phyloP scores from a whole-genome alignment of 2,329 filamentous ascomycete genomes.

The Pseudophaeomoniella oleicola region DNA sequence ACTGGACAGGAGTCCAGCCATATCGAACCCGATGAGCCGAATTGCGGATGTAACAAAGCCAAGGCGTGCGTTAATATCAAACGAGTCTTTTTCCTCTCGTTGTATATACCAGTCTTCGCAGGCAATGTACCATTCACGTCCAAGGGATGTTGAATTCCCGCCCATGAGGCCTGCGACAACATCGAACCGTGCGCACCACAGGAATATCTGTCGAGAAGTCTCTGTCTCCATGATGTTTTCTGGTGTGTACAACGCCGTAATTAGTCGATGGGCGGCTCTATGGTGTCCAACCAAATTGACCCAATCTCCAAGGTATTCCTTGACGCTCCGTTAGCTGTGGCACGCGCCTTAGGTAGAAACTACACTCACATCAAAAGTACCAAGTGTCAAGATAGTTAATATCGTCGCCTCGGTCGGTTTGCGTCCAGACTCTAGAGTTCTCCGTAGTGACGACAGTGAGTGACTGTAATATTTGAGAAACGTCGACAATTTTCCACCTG shows the following conservation, averaged over 20 bases:
- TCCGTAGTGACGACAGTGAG: constrained; percentile 63
- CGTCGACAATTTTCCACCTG: constrained; percentile 58
- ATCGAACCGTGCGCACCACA: constrained; percentile 89
- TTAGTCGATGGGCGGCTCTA: constrained; percentile 69
- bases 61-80: constrained; percentile 50
- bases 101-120: constrained; percentile 48
- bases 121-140: constrained; percentile 62
- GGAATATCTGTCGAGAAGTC: constrained; percentile 56
- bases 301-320: constrained; percentile 96
- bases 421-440: constrained; percentile 55
- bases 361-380: constrained; percentile 71
- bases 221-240: constrained; percentile 58
- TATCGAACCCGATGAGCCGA: constrained; percentile 63
- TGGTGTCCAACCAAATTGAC: constrained; percentile 86
- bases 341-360: not conserved
- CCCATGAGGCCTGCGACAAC: constrained; percentile 71
- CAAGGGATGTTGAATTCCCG: constrained; percentile 58
- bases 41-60: constrained; percentile 52
- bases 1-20: constrained; percentile 61
- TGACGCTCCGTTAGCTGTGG: constrained; percentile 8
- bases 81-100: constrained; percentile 44
- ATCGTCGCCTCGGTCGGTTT: constrained; percentile 60
- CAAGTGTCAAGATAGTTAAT: constrained; percentile 77
- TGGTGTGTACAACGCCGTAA: constrained; percentile 64
- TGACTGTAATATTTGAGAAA: constrained; percentile 86